phyloP scores from a whole-genome alignment of 1,284 basidiomycete genomes.

The Pseudozyma thailandica region DNA sequence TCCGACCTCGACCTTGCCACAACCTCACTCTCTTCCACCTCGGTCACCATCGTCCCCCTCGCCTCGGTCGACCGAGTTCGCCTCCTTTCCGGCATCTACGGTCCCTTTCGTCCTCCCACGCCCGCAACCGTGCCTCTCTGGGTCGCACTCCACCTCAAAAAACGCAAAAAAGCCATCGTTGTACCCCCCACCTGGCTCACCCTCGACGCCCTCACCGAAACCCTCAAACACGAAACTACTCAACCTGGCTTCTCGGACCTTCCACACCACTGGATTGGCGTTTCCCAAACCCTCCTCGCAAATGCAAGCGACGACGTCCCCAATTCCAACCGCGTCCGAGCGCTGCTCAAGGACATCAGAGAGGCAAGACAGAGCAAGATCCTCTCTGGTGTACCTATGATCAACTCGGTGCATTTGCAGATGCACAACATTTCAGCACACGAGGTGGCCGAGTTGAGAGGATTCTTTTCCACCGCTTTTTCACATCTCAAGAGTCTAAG shows the following conservation, averaged over 20 bases:
- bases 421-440: slow-evolving; percentile 66
- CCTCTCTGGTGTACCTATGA: slow-evolving; percentile 77
- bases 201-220: slow-evolving; percentile 80
- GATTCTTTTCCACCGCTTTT: slow-evolving; percentile 62
- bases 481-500: slow-evolving; percentile 48
- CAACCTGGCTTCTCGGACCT: slow-evolving; percentile 62
- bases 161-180: slow-evolving; percentile 92
- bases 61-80: slow-evolving; percentile 62
- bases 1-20: slow-evolving; percentile 51
- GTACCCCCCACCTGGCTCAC: slow-evolving; percentile 88
- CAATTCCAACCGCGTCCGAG: slow-evolving; percentile 81
- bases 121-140: slow-evolving; percentile 87
- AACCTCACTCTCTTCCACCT: slow-evolving; percentile 43
- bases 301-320: slow-evolving; percentile 85
- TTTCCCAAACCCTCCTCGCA: slow-evolving; percentile 21
- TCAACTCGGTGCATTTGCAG: slow-evolving; percentile 72
- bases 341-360: slow-evolving; percentile 88
- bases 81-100: slow-evolving; percentile 73
- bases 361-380: slow-evolving; percentile 94
- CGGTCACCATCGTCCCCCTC: slow-evolving; percentile 59
- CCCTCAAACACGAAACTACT: slow-evolving; percentile 62
- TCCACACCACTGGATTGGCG: slow-evolving; percentile 67
- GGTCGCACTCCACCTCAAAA: slow-evolving; percentile 92
- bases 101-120: slow-evolving; percentile 87
- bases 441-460: slow-evolving; percentile 62